Base-by-base conservation (phyloP, 192 early-diverging fungal genomes). In the Entrophospora sp. region DNA sequence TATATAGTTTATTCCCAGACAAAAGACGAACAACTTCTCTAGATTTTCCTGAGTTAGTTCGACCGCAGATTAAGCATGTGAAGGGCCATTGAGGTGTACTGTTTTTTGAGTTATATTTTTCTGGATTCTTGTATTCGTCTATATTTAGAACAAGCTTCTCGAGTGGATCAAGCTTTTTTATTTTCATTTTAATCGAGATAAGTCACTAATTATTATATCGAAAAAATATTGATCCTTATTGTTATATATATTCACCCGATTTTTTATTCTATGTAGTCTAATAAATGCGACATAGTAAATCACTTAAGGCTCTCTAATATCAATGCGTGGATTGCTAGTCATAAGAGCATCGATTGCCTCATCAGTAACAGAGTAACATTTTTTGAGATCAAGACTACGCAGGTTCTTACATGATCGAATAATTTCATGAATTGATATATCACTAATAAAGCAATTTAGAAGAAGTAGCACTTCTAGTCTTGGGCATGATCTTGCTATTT, bases 371-470 rank as follows among this genome's bases (percentile, higher is more conserved):
- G 49, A 52, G 49, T 52, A 1, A 52, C 49, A 52, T 52, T 52
- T 52, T 52, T 52, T 52, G 49, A 52, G 49, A 52, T 52, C 49
- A 52, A 52, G 49, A 52, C 49, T 52, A 52, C 49, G 49, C 49
- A 52, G 49, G 24, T 52, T 52, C 48, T 49, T 49, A 49, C 48
- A 49, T 49, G 48, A 49, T 49, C 6, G 49, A 52, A 52, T 52
- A 52, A 52, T 52, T 52, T 52, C 49, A 52, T 52, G 24, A 52
- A 52, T 52, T 52, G 49, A 52, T 52, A 52, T 52, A 52, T 52
- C 49, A 52, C 49, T 5, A 52, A 52, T 52, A 52, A 52, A 52
- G 49, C 49, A 22, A 52, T 52, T 52, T 52, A 52, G 49, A 52
- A 52, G 49, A 52, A 52, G 1, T 52, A 52, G 49, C 1, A 52